Evolutionary conservation across 495 filamentous ascomycete genomes (phyloP), one percentile per base, ranked within the genome.

Genomic region (Xylaria bambusicola): DNA sequence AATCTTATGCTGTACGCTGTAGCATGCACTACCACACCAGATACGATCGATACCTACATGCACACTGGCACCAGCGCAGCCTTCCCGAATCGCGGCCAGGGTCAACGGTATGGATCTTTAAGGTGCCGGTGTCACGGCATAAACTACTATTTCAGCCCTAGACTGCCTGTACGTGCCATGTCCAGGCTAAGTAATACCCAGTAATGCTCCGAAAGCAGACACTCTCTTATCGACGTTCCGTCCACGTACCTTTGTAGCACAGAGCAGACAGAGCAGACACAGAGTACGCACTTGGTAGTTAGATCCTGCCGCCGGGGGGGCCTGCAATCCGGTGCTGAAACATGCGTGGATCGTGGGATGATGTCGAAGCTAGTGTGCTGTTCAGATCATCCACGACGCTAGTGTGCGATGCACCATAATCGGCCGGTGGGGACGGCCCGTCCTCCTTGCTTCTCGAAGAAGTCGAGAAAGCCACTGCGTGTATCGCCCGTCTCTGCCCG

Each of bases 71-170:
- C 44, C 44, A 38, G 7, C 31, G 48, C 27, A 24, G 8, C 48
- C 6, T 51, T 38, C 20, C 10, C 9, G 31, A 17, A 10, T 20
- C 1, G 31, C n/a, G 10, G 31, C 31, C 48, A 51, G 20, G 48
- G n/a, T 38, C 0, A 27, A 18, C 15, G 21, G 23, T n/a, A 53
- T 41, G 36, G 50, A 27, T 53, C 36, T 40, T 53, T 26, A 18
- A 40, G 35, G 50, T 53, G 33, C 35, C 36, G 50, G 50, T 27
- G 50, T 15, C 35, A 53, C 52, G n/a, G 17, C 52, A 44, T 54
- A 8, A n/a, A 29, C 36, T 44, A 17, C 52, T 54, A 44, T 54
- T 54, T 54, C 52, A 54, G 52, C 52, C 38, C 51, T 7, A 44
- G 51, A 26, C 35, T 27, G 27, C 20, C 21, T 1, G 17, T 27